Conservation (phyloP, 352 stramenopile genomes). For the Phytophthora syringae region DNA sequence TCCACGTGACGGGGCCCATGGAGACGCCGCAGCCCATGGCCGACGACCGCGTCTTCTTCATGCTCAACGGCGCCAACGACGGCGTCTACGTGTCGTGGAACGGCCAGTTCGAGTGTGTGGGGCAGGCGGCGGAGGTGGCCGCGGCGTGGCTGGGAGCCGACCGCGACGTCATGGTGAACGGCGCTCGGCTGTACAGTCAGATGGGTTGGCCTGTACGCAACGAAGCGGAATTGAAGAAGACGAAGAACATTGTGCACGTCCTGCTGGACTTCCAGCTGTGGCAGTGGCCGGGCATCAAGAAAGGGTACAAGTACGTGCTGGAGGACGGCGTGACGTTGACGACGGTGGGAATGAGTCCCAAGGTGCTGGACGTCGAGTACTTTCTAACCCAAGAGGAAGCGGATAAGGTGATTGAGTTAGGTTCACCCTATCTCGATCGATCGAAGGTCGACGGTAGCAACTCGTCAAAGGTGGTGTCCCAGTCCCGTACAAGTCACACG, state of each 20-base stretch:
- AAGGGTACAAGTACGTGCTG: conserved; percentile 75
- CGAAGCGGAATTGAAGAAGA: conserved; percentile 48
- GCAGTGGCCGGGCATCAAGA: conserved; percentile 85
- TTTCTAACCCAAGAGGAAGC: conserved; percentile 72
- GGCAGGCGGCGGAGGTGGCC: conserved; percentile 47
- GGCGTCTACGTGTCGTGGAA: conserved; percentile 85
- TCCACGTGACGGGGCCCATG: conserved; percentile 68
- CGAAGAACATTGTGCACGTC: conserved; percentile 74
- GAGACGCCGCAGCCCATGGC: conserved; percentile 29
- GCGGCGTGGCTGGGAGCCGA: conserved; percentile 73
- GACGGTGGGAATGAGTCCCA: conserved; percentile 68
- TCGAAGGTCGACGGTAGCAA: conserved; percentile 79
- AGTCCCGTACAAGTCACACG: conserved; percentile 81
- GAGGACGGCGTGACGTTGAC: conserved; percentile 77
- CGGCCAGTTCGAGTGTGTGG: conserved; percentile 69
- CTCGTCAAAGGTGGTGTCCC: conserved; percentile 62
- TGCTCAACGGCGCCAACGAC: conserved; percentile 86
- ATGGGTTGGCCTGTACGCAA: conserved; percentile 68
- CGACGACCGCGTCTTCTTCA: conserved; percentile 76
- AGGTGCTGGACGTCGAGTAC: conserved; percentile 78
- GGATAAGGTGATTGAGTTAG: conserved; percentile 60
- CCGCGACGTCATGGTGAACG: conserved; percentile 66
- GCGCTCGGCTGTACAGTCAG: conserved; percentile 77
- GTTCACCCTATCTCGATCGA: conserved; percentile 55
- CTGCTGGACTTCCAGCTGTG: conserved; percentile 87